These are phyloP conservation scores for Desmodesmus armatus DNA, from an alignment of 139 green algal genomes.

Conservation along the genomic window DNA sequence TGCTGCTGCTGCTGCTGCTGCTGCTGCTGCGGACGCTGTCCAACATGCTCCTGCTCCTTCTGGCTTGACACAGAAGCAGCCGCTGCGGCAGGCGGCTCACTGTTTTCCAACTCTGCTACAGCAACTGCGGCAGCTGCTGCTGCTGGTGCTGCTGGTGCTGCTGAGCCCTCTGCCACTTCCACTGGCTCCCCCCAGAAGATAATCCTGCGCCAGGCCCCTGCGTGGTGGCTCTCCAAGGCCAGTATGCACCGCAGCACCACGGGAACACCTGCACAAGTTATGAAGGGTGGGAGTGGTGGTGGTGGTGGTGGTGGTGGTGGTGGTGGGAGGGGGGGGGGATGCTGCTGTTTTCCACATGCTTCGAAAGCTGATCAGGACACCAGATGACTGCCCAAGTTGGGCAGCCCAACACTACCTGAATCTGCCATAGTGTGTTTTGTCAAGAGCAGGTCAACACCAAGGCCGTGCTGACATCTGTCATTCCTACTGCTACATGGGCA, in stretches of 20 bases:
- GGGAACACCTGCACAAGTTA: too few relatives aligned
- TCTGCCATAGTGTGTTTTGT: too few relatives aligned
- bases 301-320: too few relatives aligned
- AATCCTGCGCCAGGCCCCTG: slow-evolving; percentile 41
- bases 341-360: neutral
- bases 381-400: too few relatives aligned
- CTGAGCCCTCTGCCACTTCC: neutral
- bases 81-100: neutral
- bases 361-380: neutral
- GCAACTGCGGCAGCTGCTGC: neutral
- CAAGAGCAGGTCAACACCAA: too few relatives aligned
- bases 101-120: neutral
- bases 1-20: neutral
- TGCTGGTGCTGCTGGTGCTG: neutral
- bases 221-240: slow-evolving; percentile 7
- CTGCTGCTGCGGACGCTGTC: neutral
- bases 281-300: too few relatives aligned
- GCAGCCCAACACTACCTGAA: too few relatives aligned
- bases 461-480: too few relatives aligned
- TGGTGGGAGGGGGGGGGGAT: too few relatives aligned
- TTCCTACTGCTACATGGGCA: too few relatives aligned
- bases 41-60: neutral
- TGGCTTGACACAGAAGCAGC: neutral
- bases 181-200: slow-evolving; percentile 46
- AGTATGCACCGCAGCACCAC: slow-evolving; percentile 51